Conservation (phyloP, 768 basidiomycete genomes). For the Mycena metata region DNA sequence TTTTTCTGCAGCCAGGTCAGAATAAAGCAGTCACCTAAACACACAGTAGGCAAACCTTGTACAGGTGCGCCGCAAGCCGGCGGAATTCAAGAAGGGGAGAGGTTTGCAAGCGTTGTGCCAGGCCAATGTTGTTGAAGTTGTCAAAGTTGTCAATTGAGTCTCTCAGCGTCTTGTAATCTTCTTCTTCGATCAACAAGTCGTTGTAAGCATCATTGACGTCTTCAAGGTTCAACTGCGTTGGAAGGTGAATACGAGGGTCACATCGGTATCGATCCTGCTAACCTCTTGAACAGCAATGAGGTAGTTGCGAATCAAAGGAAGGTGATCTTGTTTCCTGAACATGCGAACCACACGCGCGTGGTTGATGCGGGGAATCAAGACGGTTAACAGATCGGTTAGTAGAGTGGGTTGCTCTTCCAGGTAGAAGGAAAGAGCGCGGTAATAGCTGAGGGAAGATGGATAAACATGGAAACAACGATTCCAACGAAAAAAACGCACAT, state of each 20-base stretch:
- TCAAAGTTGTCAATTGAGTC: conserved; percentile 99
- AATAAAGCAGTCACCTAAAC: neutral
- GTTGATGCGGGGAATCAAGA: conserved; percentile 94
- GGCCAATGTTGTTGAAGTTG: conserved; percentile 93
- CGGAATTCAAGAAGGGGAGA: conserved; percentile 97
- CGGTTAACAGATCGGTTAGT: conserved; percentile 92
- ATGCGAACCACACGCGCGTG: conserved; percentile 95
- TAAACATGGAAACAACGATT: neutral
- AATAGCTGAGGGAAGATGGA: conserved; percentile 71
- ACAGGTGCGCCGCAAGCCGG: conserved; percentile 93
- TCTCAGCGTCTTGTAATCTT: conserved; percentile 97
- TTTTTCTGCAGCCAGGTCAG: conserved; percentile 77
- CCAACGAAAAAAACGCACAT: conserved; percentile 67
- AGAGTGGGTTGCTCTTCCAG: conserved; percentile 93
- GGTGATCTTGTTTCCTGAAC: conserved; percentile 95
- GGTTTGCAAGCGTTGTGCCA: conserved; percentile 88
- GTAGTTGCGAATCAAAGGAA: conserved; percentile 95
- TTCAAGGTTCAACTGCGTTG: conserved; percentile 86
- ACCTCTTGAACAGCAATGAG: conserved; percentile 97
- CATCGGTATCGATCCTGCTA: conserved; percentile 41
- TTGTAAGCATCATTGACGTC: conserved; percentile 99
- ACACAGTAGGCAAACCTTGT: conserved; percentile 73
- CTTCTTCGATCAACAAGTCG: conserved; percentile 97
- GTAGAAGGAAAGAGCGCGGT: conserved; percentile 95
- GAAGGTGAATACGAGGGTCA: conserved; percentile 6